These are phyloP conservation scores for Aegilops tauschii DNA, from an alignment of 176 grass and related monocot species.

Conservation along the genomic window DNA sequence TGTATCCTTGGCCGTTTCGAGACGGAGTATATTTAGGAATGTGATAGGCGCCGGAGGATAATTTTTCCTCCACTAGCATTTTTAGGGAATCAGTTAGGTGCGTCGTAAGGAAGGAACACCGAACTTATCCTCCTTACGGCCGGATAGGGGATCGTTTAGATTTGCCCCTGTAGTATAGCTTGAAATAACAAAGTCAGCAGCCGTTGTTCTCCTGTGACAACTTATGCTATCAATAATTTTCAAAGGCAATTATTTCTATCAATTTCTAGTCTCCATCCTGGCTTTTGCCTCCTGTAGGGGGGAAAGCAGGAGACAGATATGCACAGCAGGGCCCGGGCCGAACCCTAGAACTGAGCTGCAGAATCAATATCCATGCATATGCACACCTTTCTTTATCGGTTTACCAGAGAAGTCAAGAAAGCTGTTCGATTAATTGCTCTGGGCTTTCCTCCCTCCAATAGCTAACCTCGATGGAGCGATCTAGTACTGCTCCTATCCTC, in stretches of 20 bases:
- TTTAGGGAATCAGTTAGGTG: too few species aligned
- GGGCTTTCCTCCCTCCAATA: not conserved
- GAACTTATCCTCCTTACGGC: too few species aligned
- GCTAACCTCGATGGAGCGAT: too few species aligned
- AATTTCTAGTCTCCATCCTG: conserved; percentile 6
- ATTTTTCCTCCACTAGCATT: too few species aligned
- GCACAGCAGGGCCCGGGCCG: too few species aligned
- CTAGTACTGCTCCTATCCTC: too few species aligned
- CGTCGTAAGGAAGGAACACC: too few species aligned
- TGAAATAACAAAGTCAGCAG: conserved; percentile 30
- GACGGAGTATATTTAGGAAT: too few species aligned
- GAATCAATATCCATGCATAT: not conserved
- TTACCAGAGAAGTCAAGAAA: conserved; percentile 29
- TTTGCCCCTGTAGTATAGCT: not conserved
- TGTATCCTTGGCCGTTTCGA: too few species aligned
- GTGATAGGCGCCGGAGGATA: too few species aligned
- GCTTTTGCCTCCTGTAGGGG: not conserved
- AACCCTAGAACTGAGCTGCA: not conserved
- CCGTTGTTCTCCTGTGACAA: conserved; percentile 35
- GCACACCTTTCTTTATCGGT: conserved; percentile 27
- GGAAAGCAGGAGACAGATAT: not conserved
- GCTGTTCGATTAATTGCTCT: not conserved
- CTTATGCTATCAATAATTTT: conserved; percentile 16
- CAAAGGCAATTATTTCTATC: conserved; percentile 7
- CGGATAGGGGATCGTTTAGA: too few species aligned